phyloP scores from a whole-genome alignment of 2,329 filamentous ascomycete species.

The Biscogniauxia marginata region DNA sequence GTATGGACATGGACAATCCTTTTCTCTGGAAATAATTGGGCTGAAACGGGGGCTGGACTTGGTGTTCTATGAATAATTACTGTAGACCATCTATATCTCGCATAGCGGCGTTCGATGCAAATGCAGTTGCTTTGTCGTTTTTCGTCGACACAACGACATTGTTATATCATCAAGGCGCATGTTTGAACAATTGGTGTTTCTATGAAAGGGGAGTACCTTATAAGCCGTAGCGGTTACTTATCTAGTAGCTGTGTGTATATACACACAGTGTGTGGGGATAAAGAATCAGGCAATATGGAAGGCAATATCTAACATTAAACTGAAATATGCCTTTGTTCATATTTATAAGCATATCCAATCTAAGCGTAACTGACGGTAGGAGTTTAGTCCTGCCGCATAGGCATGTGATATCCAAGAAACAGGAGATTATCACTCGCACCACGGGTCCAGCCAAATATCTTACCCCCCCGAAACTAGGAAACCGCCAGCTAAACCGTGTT shows the following conservation, averaged over 20 bases:
- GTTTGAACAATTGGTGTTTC: background rate
- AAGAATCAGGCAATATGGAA: background rate
- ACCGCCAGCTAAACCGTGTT: slow-evolving; percentile 7
- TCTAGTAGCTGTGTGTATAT: background rate
- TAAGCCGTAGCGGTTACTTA: background rate
- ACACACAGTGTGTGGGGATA: background rate
- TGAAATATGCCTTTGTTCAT: background rate
- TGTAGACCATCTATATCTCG: too few relatives aligned
- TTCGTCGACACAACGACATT: background rate
- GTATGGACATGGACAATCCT: too few relatives aligned
- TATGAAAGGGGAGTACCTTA: too few relatives aligned
- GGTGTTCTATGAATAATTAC: too few relatives aligned
- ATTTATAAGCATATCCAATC: background rate
- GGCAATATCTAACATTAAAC: background rate
- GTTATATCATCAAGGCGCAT: background rate
- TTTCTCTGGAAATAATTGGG: too few relatives aligned
- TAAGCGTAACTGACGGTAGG: background rate
- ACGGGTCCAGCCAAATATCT: background rate
- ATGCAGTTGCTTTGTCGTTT: background rate
- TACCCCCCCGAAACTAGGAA: background rate
- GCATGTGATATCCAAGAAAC: background rate
- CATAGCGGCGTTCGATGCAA: too few relatives aligned
- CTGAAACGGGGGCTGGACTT: too few relatives aligned
- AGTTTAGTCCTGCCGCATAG: background rate
- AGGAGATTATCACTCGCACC: background rate